These are phyloP conservation scores for Nymphaea colorata DNA, from an alignment of 164 flowering plant genomes.

Conservation along the genomic window DNA sequence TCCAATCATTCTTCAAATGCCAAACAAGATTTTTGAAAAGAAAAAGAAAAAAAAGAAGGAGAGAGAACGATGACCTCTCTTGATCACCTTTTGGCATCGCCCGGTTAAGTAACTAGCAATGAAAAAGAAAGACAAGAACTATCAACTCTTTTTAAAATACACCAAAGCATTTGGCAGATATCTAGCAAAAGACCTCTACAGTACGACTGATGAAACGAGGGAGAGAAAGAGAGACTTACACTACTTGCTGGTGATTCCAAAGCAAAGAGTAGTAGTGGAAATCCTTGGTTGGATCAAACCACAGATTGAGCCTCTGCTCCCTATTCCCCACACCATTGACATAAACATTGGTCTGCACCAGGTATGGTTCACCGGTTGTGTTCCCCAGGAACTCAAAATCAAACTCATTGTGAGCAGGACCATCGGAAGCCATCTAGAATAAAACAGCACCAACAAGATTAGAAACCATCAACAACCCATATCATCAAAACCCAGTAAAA, in stretches of 20 bases:
- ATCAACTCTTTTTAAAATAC: too few relatives aligned
- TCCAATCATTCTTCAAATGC: too few relatives aligned
- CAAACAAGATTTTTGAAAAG: too few relatives aligned
- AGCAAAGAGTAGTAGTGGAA: constrained; percentile 74
- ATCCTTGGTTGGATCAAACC: constrained; percentile 88
- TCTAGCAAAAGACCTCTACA: too few relatives aligned
- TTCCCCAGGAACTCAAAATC: constrained; percentile 96
- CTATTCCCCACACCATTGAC: constrained; percentile 93
- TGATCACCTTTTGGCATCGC: too few relatives aligned
- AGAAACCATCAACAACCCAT: not conserved
- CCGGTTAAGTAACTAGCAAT: too few relatives aligned
- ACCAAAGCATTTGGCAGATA: too few relatives aligned
- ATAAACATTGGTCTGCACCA: constrained; percentile 80
- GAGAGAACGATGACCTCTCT: too few relatives aligned
- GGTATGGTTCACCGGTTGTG: constrained; percentile 78
- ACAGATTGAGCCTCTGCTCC: constrained; percentile 67
- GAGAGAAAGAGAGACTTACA: constrained; percentile 22
- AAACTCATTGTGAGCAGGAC: constrained; percentile 77
- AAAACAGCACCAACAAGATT: not conserved
- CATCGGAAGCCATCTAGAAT: constrained; percentile 87
- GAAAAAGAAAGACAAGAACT: too few relatives aligned
- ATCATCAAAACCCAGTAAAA: not conserved
- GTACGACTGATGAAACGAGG: too few relatives aligned
- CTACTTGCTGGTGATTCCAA: constrained; percentile 78
- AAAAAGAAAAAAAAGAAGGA: too few relatives aligned